Evolutionary conservation across 208 protist genomes (phyloP).

Genomic region (Crithidia fasciculata): DNA sequence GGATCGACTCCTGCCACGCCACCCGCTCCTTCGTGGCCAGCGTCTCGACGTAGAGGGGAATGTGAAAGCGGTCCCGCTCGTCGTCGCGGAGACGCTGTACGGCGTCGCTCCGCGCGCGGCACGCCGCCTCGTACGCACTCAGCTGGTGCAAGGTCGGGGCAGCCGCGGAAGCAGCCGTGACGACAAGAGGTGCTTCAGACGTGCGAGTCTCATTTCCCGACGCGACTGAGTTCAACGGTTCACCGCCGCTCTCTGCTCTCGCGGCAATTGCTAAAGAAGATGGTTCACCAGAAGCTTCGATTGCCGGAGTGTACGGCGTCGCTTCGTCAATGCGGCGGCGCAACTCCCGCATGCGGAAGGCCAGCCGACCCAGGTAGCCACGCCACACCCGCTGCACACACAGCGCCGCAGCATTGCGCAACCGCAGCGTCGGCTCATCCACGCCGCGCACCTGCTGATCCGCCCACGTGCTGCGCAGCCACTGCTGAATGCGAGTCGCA

Average conservation of each 20-base stretch:
- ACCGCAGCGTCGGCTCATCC: slow-evolving; percentile 39
- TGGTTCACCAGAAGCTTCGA: neutral
- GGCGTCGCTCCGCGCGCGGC: slow-evolving; percentile 26
- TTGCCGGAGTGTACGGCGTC: neutral
- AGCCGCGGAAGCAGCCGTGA: neutral
- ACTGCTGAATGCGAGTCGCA: slow-evolving; percentile 51
- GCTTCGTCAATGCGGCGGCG: slow-evolving; percentile 27
- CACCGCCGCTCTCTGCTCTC: too few species aligned
- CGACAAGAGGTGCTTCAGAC: too few species aligned
- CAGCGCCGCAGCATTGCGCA: slow-evolving; percentile 42
- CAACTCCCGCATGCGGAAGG: slow-evolving; percentile 51
- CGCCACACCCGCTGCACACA: slow-evolving; percentile 74
- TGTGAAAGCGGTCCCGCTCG: slow-evolving; percentile 63
- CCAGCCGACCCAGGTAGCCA: slow-evolving; percentile 48
- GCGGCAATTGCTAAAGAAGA: too few species aligned
- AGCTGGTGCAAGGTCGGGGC: neutral
- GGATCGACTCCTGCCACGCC: slow-evolving; percentile 49
- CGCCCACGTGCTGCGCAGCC: slow-evolving; percentile 44
- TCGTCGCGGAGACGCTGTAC: slow-evolving; percentile 36
- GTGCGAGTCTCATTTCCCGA: too few species aligned
- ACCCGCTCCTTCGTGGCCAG: slow-evolving; percentile 50
- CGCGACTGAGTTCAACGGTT: too few species aligned
- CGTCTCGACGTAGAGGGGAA: slow-evolving; percentile 57
- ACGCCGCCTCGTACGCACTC: slow-evolving; percentile 33
- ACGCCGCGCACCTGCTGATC: slow-evolving; percentile 49